Percentiles rank a stretch among this genome's conserved stretches.
phyloP scores from a whole-genome alignment of 805 yeast genomes.

The Candida endomychidarum region DNA sequence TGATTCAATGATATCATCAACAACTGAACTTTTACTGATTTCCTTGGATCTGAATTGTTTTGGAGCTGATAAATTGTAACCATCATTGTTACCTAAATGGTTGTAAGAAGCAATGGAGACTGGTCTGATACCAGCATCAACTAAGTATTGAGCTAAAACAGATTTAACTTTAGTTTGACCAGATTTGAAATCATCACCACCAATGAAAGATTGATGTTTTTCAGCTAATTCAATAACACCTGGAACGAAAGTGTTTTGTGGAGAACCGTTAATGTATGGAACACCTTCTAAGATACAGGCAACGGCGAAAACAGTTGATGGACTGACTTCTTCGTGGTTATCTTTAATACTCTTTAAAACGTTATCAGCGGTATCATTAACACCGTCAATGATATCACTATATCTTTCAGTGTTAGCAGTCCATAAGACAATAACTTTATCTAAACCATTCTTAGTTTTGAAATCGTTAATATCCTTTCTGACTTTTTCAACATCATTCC shows the following conservation, averaged over 20 bases:
- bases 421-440: conserved; percentile 90
- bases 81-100: conserved; percentile 96
- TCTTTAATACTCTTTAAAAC: conserved; percentile 68
- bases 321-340: conserved; percentile 83
- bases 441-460: conserved; percentile 69
- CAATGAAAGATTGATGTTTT: conserved; percentile 70
- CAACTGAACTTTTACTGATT: conserved; percentile 88
- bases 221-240: conserved; percentile 92
- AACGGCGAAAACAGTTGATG: conserved; percentile 91
- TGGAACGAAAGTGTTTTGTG: conserved; percentile 96
- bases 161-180: conserved; percentile 96
- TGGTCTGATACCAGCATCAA: conserved; percentile 97
- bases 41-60: conserved; percentile 94
- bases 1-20: conserved; percentile 90
- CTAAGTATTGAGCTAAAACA: conserved; percentile 93
- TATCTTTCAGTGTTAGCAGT: conserved; percentile 97
- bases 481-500: conserved; percentile 86
- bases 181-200: conserved; percentile 96
- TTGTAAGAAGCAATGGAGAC: conserved; percentile 92
- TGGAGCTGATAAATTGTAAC: conserved; percentile 87
- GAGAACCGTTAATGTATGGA: conserved; percentile 95
- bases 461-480: conserved; percentile 81
- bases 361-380: conserved; percentile 86
- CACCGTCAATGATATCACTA: conserved; percentile 71
- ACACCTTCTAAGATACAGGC: conserved; percentile 86